Evolutionary conservation across 2,329 filamentous ascomycete species (phyloP).

Genomic region (Fusarium domesticum): DNA sequence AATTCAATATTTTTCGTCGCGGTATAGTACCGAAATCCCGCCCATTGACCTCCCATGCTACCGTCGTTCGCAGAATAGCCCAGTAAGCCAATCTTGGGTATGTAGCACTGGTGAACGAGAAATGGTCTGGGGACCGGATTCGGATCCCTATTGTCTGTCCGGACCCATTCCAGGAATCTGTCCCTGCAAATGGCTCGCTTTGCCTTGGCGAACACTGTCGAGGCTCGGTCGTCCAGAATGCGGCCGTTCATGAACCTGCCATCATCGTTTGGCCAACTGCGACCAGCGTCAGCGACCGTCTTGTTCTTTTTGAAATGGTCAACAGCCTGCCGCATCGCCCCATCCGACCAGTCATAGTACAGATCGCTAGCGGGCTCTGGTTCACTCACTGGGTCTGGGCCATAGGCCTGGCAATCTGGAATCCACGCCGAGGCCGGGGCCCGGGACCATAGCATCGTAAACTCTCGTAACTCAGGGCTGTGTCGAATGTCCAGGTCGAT

Average conservation of each 20-base stretch:
- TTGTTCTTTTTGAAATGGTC: background rate
- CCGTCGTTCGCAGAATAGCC: background rate
- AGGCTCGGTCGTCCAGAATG: background rate
- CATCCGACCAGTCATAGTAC: too few relatives aligned
- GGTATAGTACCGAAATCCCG: conserved; percentile 18
- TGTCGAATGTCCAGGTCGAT: background rate
- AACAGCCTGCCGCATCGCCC: too few relatives aligned
- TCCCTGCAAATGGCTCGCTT: background rate
- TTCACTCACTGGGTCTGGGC: background rate
- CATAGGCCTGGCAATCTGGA: background rate
- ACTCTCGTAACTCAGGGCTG: conserved; percentile 8
- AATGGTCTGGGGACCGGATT: too few relatives aligned
- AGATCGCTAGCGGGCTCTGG: background rate
- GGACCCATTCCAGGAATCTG: too few relatives aligned
- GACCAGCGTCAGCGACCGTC: background rate
- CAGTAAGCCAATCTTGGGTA: background rate
- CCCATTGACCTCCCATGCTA: conserved; percentile 7
- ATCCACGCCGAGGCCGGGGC: background rate
- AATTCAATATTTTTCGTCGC: conserved; percentile 5
- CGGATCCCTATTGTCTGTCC: too few relatives aligned
- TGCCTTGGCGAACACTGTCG: background rate
- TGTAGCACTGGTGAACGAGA: too few relatives aligned
- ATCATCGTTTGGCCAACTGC: background rate
- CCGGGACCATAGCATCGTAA: conserved; percentile 9
- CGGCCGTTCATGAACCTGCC: background rate